Base-by-base conservation (phyloP, 495 filamentous ascomycete genomes). In the Aspergillus coremiiformis region DNA sequence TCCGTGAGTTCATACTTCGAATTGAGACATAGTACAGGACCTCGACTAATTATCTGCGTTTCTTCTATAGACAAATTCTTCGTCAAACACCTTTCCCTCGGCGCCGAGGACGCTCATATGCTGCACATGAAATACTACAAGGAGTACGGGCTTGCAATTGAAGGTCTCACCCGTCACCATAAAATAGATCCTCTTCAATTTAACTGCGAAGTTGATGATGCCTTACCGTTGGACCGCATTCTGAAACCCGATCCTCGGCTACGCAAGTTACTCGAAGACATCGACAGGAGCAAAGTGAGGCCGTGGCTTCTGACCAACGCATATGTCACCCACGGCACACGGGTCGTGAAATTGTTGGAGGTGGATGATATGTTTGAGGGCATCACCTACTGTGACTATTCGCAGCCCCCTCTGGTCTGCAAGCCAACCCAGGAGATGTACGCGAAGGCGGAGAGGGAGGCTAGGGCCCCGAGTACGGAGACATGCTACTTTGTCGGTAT, bases 301-400 rank as follows among this genome's bases (percentile, higher is more conserved):
- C 70, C 87, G 17, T 97, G 94, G 94, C 79, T 99, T 3, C 82
- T 99, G 52, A 99, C 94, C 0, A 99, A 99, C 62, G 94, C 94
- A 33, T 95, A 96, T 61, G 69, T 95, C 56, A 97, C 75, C 39
- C 94, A 99, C 61, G 94, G 80, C 5, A 82, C 78, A 55, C 70
- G 90, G 17, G 93, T 99, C 7, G 79, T 97, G 14, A 81, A 76
- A 55, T 65, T 99, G 23, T 74, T 99, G 3, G 84, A 79, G 23
- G 67, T 97, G 17, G 89, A 94, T 11, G 89, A 94, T 66, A 68
- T 89, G 22, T 97, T 97, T 65, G 92, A 95, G 58, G 92, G 92
- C 0, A 76, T 96, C 52, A 96, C 93, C 0, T 96, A 81, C 60
- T 98, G 93, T 61, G 87, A 98, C 64, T 98, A 96, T 67, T 70